Evolutionary conservation across 192 early-diverging fungal species (phyloP).

Genomic region (Obelidium mucronatum): DNA sequence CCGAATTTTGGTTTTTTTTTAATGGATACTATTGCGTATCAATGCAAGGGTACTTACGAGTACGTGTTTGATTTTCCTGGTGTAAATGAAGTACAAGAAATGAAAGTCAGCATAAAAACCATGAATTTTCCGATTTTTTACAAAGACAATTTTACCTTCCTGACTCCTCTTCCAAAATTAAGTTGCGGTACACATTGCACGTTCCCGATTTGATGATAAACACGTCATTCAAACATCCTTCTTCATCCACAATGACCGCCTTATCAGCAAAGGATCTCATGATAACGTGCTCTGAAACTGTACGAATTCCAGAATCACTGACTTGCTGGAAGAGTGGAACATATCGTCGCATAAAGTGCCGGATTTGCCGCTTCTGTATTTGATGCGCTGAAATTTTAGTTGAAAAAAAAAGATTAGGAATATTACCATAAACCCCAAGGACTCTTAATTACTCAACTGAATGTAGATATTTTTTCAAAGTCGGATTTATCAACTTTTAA

Average conservation of each 20-base stretch:
- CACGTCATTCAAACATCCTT: neutral
- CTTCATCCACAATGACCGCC: constrained; percentile 4
- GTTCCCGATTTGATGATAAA: constrained; percentile 21
- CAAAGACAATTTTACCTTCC: neutral
- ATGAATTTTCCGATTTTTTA: neutral
- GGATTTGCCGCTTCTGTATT: constrained; percentile 7
- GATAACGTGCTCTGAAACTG: constrained; percentile 10
- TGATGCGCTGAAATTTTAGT: constrained; percentile 1
- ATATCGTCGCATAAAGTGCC: constrained; percentile 1
- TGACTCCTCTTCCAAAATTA: neutral
- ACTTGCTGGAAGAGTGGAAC: constrained; percentile 22
- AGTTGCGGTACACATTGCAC: constrained; percentile 7
- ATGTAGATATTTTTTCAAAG: constrained; percentile 20
- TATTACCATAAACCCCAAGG: neutral
- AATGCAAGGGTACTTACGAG: neutral
- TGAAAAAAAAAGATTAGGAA: neutral
- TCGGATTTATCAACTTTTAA: constrained; percentile 22
- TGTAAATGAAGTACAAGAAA: neutral
- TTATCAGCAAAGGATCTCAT: constrained; percentile 1
- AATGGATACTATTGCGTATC: no score
- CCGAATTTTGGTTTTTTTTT: no score
- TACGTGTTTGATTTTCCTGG: neutral
- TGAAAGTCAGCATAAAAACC: neutral
- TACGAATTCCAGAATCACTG: neutral
- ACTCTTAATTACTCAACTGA: constrained; percentile 24